These are phyloP conservation scores for Neonectria punicea DNA, from an alignment of 2,329 filamentous ascomycete genomes.

Conservation along the genomic window DNA sequence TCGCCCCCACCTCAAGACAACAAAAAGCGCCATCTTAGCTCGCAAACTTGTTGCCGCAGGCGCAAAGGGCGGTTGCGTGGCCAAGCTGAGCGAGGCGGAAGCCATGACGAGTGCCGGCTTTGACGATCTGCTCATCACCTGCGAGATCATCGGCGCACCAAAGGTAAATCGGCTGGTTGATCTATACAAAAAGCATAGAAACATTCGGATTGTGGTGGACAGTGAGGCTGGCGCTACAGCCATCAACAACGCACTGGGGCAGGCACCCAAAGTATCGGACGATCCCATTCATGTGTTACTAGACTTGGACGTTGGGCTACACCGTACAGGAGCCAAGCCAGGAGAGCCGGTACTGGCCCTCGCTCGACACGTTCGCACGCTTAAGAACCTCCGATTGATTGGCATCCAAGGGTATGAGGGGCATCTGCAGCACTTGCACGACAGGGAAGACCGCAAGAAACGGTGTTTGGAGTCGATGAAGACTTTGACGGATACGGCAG, in stretches of 20 bases:
- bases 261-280: neutral
- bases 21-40: constrained; percentile 25
- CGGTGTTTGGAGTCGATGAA: constrained; percentile 29
- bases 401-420: constrained; percentile 35
- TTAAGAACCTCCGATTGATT: constrained; percentile 24
- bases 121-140: constrained; percentile 34
- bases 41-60: constrained; percentile 30
- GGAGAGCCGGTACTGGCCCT: constrained; percentile 6
- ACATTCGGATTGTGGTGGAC: constrained; percentile 30
- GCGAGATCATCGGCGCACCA: constrained; percentile 25
- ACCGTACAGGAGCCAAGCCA: constrained; percentile 18
- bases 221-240: constrained; percentile 20
- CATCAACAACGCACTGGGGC: constrained; percentile 18
- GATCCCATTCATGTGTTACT: constrained; percentile 26
- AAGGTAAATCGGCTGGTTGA: constrained; percentile 30
- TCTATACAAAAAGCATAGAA: constrained; percentile 19
- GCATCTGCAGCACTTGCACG: constrained; percentile 31
- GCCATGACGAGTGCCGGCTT: constrained; percentile 31
- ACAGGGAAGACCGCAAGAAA: constrained; percentile 25
- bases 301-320: constrained; percentile 32
- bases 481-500: constrained; percentile 21
- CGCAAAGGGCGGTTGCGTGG: constrained; percentile 31
- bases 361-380: constrained; percentile 14
- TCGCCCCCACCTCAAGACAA: constrained; percentile 33
- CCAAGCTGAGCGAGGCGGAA: constrained; percentile 33